Conservation (phyloP, 2,329 filamentous ascomycete species). For the Epichloe gansuensis region DNA sequence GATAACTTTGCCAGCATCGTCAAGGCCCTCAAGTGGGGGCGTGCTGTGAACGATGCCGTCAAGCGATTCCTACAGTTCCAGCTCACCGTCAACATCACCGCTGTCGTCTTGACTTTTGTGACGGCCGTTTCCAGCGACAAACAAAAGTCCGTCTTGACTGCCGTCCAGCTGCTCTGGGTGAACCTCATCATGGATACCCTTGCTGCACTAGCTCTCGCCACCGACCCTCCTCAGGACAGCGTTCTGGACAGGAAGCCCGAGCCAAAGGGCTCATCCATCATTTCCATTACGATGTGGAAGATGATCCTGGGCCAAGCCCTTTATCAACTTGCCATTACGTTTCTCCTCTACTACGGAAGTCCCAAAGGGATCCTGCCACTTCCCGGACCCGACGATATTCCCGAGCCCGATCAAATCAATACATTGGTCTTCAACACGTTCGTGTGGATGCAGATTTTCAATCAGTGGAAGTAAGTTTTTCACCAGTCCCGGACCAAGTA, state of each 20-base stretch:
- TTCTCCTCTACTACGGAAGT: constrained; percentile 71
- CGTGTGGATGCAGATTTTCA: constrained; percentile 99
- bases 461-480: constrained; percentile 73
- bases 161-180: constrained; percentile 89
- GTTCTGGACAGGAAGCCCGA: constrained; percentile 66
- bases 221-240: constrained; percentile 73
- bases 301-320: constrained; percentile 93
- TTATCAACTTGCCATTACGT: constrained; percentile 71
- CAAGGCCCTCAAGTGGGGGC: constrained; percentile 70
- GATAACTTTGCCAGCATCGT: constrained; percentile 82
- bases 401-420: constrained; percentile 38
- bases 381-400: constrained; percentile 37
- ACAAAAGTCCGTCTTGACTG: constrained; percentile 66
- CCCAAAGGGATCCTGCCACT: constrained; percentile 20
- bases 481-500: not conserved
- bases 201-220: constrained; percentile 76
- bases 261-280: constrained; percentile 44
- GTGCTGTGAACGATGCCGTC: constrained; percentile 63
- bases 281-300: constrained; percentile 95
- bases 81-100: constrained; percentile 83
- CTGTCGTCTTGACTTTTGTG: constrained; percentile 76
- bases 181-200: constrained; percentile 97
- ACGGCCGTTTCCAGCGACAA: constrained; percentile 61
- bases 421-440: constrained; percentile 96
- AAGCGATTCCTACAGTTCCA: constrained; percentile 69